A percentile compares a stretch with the other conserved stretches of the same genome.
Conservation (phyloP, 164 flowering plant genomes). For the Macadamia tetraphylla region DNA sequence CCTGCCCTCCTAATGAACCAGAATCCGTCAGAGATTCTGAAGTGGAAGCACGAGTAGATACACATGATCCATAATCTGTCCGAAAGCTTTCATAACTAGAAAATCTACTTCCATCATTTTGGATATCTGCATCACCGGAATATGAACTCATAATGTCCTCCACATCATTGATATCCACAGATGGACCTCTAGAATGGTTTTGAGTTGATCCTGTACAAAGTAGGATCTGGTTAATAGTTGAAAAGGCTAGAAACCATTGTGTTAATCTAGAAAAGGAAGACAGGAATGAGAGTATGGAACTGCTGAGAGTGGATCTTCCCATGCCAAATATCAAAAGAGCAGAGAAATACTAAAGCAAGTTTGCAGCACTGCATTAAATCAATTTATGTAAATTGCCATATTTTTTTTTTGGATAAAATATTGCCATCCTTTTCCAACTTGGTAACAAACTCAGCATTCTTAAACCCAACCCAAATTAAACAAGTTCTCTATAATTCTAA, state of each 20-base stretch:
- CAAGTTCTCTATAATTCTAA: too few relatives aligned
- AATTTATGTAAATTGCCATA: too few relatives aligned
- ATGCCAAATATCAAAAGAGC: constrained; percentile 9
- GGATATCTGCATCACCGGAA: constrained; percentile 23
- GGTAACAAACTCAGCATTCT: neutral
- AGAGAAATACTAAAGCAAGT: neutral
- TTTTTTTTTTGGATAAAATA: too few relatives aligned
- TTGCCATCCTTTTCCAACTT: neutral
- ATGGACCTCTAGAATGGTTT: constrained; percentile 21
- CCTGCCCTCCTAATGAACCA: constrained; percentile 41
- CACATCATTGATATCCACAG: constrained; percentile 17
- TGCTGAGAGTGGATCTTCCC: constrained; percentile 33
- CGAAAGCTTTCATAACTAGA: constrained; percentile 37
- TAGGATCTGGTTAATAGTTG: constrained; percentile 38
- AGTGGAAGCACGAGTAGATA: constrained; percentile 40
- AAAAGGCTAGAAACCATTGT: constrained; percentile 57
- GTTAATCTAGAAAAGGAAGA: constrained; percentile 34
- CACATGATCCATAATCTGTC: constrained; percentile 29
- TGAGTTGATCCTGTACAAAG: constrained; percentile 23
- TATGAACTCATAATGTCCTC: constrained; percentile 20
- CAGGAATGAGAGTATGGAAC: constrained; percentile 26
- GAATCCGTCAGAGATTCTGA: constrained; percentile 24
- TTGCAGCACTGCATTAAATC: too few relatives aligned
- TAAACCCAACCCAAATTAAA: too few relatives aligned
- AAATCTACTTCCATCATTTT: constrained; percentile 7